These are phyloP conservation scores for Aspergillus melleus DNA, from an alignment of 2,329 filamentous ascomycete species.

Conservation along the genomic window DNA sequence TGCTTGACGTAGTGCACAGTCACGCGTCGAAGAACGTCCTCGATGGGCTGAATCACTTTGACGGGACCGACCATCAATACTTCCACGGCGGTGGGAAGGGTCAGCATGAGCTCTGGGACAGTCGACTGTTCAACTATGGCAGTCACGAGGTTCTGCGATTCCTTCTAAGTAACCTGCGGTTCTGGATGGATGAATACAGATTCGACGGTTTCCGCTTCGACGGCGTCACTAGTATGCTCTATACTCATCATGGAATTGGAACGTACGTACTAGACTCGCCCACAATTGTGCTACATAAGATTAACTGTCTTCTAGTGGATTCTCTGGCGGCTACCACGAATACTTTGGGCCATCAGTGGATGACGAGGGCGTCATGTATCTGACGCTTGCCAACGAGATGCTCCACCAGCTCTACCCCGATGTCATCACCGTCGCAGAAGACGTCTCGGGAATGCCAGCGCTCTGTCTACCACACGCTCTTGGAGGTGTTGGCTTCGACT, in stretches of 20 bases:
- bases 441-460: constrained; percentile 98
- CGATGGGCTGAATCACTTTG: constrained; percentile 93
- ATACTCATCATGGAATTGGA: constrained; percentile 92
- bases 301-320: constrained; percentile 61
- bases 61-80: constrained; percentile 91
- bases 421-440: constrained; percentile 88
- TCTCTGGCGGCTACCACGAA: constrained; percentile 96
- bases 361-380: constrained; percentile 88
- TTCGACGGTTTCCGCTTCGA: constrained; percentile 99
- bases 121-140: constrained; percentile 95
- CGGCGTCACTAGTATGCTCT: constrained; percentile 98
- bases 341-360: constrained; percentile 91
- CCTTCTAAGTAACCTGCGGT: constrained; percentile 88
- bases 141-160: constrained; percentile 94
- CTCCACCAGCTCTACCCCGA: constrained; percentile 86
- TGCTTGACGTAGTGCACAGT: constrained; percentile 95
- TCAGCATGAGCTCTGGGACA: constrained; percentile 92
- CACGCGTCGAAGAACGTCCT: constrained; percentile 97
- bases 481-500: constrained; percentile 94
- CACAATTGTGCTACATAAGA: neutral
- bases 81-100: constrained; percentile 88
- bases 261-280: constrained; percentile 61
- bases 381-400: constrained; percentile 96
- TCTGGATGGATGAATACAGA: constrained; percentile 98
- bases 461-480: constrained; percentile 81